Evolutionary conservation across 345 rosid genomes (phyloP), one percentile per base, ranked within the genome.

Genomic region (Eucalyptus regnans): DNA sequence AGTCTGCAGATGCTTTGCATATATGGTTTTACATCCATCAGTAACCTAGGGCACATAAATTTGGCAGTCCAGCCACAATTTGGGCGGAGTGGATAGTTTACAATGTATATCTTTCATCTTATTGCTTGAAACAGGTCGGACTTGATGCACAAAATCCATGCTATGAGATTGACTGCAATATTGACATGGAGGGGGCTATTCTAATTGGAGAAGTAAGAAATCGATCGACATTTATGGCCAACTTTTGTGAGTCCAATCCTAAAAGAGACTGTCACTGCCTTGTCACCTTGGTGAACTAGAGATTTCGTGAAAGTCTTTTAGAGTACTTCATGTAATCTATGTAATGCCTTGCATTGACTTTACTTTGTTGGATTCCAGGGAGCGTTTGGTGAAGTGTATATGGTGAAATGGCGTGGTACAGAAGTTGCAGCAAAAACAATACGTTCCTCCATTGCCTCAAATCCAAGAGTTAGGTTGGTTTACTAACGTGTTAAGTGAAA

Each of bases 361-460:
- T 2, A 51, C 89, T 88, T 88, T 71, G 49, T 33, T 87, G 23
- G 43, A 12, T 29, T 33, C 54, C 92, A 94, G 96, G 97, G 96
- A 89, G 90, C 95, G 52, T 95, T 90, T 87, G 95, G 97, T 86
- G 97, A 94, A 91, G 91, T 95, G 88, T 95, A 94, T 90, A 86
- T 92, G 48, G 97, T 94, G 80, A 95, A 92, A 88, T 95, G 97
- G 95, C 94, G 94, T 29, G 97, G 95, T 87, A 95, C 96, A 76
- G 95, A 93, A 89, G 91, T 95, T 86, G 96, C 96, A 11, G 96
- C 96, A 88, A 95, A 95, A 90, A 94, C 95, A n/a, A 95, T 94
- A 33, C 94, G 94, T 49, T 94, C 96, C 50, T 93, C 95, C 89
- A 94, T 95, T 86, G 95, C 97, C 60, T 93, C 96, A 90, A 93